These are phyloP conservation scores for Lyophyllum shimeji DNA, from an alignment of 768 basidiomycete species.

Conservation along the genomic window DNA sequence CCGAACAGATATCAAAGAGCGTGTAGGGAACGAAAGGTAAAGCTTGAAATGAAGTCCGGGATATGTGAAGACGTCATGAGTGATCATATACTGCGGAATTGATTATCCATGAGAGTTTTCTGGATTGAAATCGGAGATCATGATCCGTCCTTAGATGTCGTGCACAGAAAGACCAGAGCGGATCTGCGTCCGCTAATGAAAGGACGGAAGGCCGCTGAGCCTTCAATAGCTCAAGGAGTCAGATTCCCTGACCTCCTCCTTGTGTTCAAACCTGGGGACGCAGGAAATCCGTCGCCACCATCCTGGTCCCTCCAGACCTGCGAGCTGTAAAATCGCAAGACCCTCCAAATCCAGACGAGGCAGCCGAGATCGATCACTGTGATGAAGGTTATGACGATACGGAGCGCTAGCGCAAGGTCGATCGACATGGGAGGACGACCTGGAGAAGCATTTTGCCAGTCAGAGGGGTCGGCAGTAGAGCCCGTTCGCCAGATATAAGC, in stretches of 20 bases:
- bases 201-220: not conserved
- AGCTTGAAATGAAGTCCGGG: not conserved
- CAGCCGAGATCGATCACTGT: conserved; percentile 11
- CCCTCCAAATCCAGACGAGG: conserved; percentile 12
- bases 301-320: conserved; percentile 13
- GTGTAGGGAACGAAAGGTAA: not conserved
- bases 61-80: not conserved
- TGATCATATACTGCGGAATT: not conserved
- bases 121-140: not conserved
- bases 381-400: conserved; percentile 11
- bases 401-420: conserved; percentile 8
- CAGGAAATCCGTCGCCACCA: conserved; percentile 7
- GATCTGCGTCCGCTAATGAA: not conserved
- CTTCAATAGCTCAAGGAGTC: not conserved
- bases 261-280: not conserved
- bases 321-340: conserved; percentile 4
- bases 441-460: conserved; percentile 1
- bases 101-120: not conserved
- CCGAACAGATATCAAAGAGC: not conserved
- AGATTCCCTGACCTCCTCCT: not conserved
- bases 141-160: not conserved
- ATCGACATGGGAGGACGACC: conserved; percentile 12
- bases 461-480: conserved; percentile 9
- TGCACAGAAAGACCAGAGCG: not conserved
- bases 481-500: conserved; percentile 14